phyloP scores from a whole-genome alignment of 2,329 filamentous ascomycete species.

The Diaporthe amygdali region DNA sequence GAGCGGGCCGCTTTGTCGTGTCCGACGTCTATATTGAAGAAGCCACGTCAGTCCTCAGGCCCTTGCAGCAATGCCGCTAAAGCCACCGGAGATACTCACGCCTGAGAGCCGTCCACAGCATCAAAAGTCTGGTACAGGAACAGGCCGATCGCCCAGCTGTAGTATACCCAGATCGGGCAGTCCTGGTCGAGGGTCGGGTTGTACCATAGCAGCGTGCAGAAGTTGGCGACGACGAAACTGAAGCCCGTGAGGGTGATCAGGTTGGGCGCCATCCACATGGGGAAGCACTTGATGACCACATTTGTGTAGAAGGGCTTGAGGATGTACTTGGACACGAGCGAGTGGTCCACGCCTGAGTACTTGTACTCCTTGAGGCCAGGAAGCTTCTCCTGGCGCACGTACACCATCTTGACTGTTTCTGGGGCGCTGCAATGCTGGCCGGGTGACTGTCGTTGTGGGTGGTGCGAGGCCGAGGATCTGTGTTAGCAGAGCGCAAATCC shows the following conservation, averaged over 20 bases:
- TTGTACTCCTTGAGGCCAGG: conserved; percentile 92
- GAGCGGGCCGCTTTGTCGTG: conserved; percentile 88
- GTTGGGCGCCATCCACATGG: conserved; percentile 91
- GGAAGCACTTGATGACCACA: conserved; percentile 92
- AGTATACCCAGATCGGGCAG: conserved; percentile 95
- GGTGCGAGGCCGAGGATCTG: background rate
- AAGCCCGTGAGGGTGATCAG: conserved; percentile 91
- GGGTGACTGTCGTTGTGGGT: background rate
- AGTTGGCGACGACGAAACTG: conserved; percentile 85
- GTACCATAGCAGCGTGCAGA: conserved; percentile 94
- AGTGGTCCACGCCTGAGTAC: conserved; percentile 91
- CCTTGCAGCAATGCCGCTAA: no score
- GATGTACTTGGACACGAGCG: conserved; percentile 87
- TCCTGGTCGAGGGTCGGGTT: conserved; percentile 93
- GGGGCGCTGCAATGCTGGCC: background rate
- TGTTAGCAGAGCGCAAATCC: background rate
- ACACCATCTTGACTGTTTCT: conserved; percentile 64
- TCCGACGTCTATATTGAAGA: conserved; percentile 68
- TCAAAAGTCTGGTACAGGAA: conserved; percentile 99
- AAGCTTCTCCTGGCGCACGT: conserved; percentile 91
- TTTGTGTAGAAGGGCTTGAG: conserved; percentile 98
- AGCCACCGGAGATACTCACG: conserved; percentile 61
- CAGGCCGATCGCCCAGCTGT: conserved; percentile 84
- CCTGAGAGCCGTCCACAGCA: conserved; percentile 92
- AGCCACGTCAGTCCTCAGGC: conserved; percentile 19